Base-by-base conservation (phyloP, 345 rosid genomes). In the Cardamine chenopodiifolia region DNA sequence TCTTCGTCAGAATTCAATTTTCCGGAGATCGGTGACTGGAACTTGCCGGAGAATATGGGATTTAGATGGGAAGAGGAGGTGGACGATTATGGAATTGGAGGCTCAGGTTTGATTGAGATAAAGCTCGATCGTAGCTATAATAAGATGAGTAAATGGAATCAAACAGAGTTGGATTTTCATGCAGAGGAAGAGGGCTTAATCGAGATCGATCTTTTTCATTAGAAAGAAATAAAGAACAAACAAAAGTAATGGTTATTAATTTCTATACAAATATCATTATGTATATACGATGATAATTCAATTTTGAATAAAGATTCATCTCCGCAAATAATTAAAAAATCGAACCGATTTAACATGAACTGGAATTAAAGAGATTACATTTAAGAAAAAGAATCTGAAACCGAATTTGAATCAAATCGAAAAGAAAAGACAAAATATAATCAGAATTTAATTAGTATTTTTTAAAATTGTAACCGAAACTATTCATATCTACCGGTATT, bases 151-250 rank as follows among this genome's bases (percentile, higher is more conserved):
- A 32, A 44, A 26, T 11, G 32, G 15, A 39, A 56, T 2, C 78
- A 68, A 65, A 79, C 68, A 69, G 81, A 80, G 32, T 1, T 81
- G 62, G 84, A 80, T 66, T 80, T 79, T 76, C 79, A 80, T 32
- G 82, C 75, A 12, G 97, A 89, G 55, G 98, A 94, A 66, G 97
- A 87, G 4, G 90, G 82, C 68, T 52, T 85, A 78, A 87, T 88
- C 23, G 93, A 91, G 83, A 93, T 93, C 60, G 87, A 88, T 67
- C 74, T 89, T 39, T 89, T 87, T 35, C 39, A 35, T 35, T 35
- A 35, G 39, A 35, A 8, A 32, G 0, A 32, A 29, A 5, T 1
- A 26, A n/a, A n/a, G n/a, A n/a, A n/a, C n/a, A n/a, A n/a, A n/a
- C n/a, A n/a, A n/a, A n/a, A n/a, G 7, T 37, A 60, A 2, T 26